Conservation (phyloP, 1,284 basidiomycete genomes). For the Ganoderma resinaceum region DNA sequence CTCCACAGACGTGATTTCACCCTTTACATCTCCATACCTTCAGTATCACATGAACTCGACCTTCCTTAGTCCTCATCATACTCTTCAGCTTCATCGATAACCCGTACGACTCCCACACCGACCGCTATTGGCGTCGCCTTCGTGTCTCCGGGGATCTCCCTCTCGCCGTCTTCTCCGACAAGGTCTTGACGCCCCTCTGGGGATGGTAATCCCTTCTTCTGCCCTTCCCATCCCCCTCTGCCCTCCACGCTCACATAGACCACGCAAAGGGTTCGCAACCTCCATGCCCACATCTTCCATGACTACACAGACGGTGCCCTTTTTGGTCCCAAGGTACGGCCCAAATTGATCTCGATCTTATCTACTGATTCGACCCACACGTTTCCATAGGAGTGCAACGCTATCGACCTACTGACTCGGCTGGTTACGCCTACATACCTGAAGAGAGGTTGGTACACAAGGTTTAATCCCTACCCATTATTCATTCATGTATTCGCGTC, state of each 20-base stretch:
- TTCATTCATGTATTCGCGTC: too few species aligned
- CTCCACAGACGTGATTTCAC: background rate
- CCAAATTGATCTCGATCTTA: too few species aligned
- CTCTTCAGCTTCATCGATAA: conserved; percentile 2
- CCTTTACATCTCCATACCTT: background rate
- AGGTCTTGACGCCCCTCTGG: conserved; percentile 23
- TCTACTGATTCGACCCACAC: background rate
- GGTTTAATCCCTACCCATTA: too few species aligned
- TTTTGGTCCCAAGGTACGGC: conserved; percentile 19
- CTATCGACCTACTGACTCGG: conserved; percentile 18
- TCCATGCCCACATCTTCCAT: conserved; percentile 21
- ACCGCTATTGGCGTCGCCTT: conserved; percentile 15
- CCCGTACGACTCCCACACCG: background rate
- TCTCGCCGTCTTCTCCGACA: conserved; percentile 27
- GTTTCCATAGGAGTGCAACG: conserved; percentile 9
- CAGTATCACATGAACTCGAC: too few species aligned
- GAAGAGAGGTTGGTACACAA: conserved; percentile 8
- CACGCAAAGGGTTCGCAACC: conserved; percentile 22
- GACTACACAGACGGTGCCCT: conserved; percentile 23
- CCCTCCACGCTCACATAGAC: background rate
- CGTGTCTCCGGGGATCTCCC: conserved; percentile 24
- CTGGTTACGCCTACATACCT: conserved; percentile 15
- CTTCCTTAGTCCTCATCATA: background rate
- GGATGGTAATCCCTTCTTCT: conserved; percentile 18
- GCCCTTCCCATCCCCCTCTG: background rate